Percentiles rank a stretch among this genome's conserved stretches.
phyloP scores from a whole-genome alignment of 2,329 filamentous ascomycete species.

The Huntiella savannae region DNA sequence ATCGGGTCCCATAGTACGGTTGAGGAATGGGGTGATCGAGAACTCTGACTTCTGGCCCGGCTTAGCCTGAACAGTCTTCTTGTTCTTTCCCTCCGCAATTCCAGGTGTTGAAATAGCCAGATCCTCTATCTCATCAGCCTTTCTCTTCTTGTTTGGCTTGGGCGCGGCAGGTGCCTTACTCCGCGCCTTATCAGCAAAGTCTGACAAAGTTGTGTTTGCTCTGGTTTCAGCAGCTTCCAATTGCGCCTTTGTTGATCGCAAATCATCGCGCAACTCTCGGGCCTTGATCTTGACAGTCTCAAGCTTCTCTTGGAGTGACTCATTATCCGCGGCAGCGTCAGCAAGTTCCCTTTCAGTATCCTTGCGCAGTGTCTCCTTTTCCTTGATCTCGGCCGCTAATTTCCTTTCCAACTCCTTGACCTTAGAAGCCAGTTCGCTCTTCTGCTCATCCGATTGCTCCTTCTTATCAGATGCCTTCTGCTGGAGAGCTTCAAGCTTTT shows the following conservation, averaged over 20 bases:
- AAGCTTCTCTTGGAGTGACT: conserved; percentile 50
- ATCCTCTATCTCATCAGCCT: conserved; percentile 28
- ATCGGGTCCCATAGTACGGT: conserved; percentile 41
- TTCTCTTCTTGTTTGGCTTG: conserved; percentile 25
- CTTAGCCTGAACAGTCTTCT: conserved; percentile 35
- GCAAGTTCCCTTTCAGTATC: conserved; percentile 33
- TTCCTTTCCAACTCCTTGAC: conserved; percentile 17
- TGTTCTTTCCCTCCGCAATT: conserved; percentile 26
- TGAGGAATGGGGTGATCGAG: conserved; percentile 86
- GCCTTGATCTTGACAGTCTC: conserved; percentile 53
- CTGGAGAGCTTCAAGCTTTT: conserved; percentile 23
- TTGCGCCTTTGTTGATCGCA: conserved; percentile 23
- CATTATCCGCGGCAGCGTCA: conserved; percentile 42
- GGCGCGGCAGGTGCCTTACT: conserved; percentile 18
- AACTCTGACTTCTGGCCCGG: conserved; percentile 79
- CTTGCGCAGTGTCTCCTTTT: conserved; percentile 27
- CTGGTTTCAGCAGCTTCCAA: conserved; percentile 20
- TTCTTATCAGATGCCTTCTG: conserved; percentile 4
- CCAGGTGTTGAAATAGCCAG: conserved; percentile 28
- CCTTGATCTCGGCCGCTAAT: conserved; percentile 23
- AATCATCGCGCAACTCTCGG: conserved; percentile 35
- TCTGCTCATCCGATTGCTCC: conserved; percentile 1
- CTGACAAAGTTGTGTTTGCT: not conserved
- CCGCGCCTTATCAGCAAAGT: conserved; percentile 14
- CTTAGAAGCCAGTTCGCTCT: conserved; percentile 4